Base-by-base conservation (phyloP, 805 yeast genomes). In the Yarrowia yakushimensis region DNA sequence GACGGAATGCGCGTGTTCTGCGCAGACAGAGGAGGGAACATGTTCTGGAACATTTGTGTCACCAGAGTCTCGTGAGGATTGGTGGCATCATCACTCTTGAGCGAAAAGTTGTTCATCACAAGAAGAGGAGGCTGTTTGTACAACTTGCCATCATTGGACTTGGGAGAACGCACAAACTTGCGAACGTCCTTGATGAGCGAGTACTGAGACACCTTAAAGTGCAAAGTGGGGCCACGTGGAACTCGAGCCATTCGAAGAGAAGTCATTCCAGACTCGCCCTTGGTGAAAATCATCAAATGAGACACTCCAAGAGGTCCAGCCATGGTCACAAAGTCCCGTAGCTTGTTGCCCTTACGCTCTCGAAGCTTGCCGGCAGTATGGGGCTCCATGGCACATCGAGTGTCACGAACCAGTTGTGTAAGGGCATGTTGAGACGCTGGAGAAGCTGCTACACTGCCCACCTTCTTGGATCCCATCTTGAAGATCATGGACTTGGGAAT, bases 291-390 rank as follows among this genome's bases (percentile, higher is more conserved):
- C 76, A 94, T 84, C 70, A 94, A 75, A 75, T 93, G 97, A 7
- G 93, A 81, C 22, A 94, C 97, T 27, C 96, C 96, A 45, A 94
- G 78, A 13, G 98, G 98, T 6, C 98, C 98, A 37, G 97, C 89
- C 97, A 94, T 92, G n/a, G 90, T 96, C n/a, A 92, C 82, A 69
- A 88, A 94, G 76, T 93, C 99, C 73, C 88, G 90, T 67, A 94
- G 79, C 71, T 85, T 88, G 74, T 94, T 94, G 39, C 89, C 79
- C 72, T 89, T 90, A 57, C 98, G 80, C 75, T 94, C 99, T 66
- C 86, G 81, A 64, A 94, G 80, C 67, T 85, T 88, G 69, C 90
- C 85, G 12, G 98, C 97, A 2, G 99, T 94, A 70, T 93, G 96
- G 13, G 99, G 99, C 72, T 90, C 94, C 97, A 94, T 91, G 66